Percentiles rank a stretch among this genome's conserved stretches.
Conservation (phyloP, 179 eudicot genomes). For the Silene noctiflora region DNA sequence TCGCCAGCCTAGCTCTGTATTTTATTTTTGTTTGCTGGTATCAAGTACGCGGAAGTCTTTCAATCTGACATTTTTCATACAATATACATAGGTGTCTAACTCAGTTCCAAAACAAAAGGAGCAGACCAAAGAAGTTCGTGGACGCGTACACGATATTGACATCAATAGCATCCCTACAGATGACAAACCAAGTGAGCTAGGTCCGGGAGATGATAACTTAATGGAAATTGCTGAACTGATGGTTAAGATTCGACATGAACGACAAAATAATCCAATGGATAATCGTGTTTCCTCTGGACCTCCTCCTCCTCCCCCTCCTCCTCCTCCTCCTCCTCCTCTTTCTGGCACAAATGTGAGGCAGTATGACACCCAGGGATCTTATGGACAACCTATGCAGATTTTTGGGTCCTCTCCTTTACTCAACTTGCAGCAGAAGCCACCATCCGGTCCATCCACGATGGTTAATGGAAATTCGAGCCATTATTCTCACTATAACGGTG, state of each 20-base stretch:
- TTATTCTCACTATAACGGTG: slow-evolving; percentile 9
- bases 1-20: not conserved
- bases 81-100: slow-evolving; percentile 16
- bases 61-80: not conserved
- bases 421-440: slow-evolving; percentile 15
- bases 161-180: slow-evolving; percentile 36
- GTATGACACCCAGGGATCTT: not conserved
- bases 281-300: not conserved
- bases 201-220: slow-evolving; percentile 23
- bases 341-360: slow-evolving; percentile 9
- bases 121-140: slow-evolving; percentile 22
- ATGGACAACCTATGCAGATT: slow-evolving; percentile 13
- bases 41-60: too few species aligned
- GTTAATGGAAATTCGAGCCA: slow-evolving; percentile 9
- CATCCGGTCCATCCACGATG: slow-evolving; percentile 3
- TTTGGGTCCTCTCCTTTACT: slow-evolving; percentile 11
- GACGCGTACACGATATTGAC: slow-evolving; percentile 32
- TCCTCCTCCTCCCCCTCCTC: not conserved
- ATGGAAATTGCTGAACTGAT: slow-evolving; percentile 34
- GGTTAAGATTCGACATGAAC: slow-evolving; percentile 36
- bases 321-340: not conserved
- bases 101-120: slow-evolving; percentile 15
- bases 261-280: slow-evolving; percentile 22
- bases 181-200: slow-evolving; percentile 28
- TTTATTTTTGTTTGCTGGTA: not conserved